These are phyloP conservation scores for Wallacemonas sp. DNA, from an alignment of 208 protist species.

Conservation along the genomic window DNA sequence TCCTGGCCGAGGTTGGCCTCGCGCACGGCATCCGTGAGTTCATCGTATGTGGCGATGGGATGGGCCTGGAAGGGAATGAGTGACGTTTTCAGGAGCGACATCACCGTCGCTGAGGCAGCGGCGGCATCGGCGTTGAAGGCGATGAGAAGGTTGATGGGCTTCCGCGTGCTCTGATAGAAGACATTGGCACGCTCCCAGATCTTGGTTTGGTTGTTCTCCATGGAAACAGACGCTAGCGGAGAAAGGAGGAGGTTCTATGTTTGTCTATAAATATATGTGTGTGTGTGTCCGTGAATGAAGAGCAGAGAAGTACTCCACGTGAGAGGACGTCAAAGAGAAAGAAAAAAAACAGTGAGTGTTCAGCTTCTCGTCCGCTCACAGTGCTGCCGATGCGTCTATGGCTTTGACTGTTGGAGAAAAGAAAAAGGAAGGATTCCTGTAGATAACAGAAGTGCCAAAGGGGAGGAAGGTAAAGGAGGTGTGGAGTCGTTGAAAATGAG, in stretches of 20 bases:
- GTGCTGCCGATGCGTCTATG: too few species aligned
- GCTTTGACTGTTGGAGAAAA: too few species aligned
- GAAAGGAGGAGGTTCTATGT: neutral
- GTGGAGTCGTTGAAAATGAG: too few species aligned
- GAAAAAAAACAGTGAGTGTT: too few species aligned
- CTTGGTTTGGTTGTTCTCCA: conserved; percentile 28
- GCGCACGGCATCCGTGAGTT: conserved; percentile 49
- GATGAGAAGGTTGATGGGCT: conserved; percentile 71
- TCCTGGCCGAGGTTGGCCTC: conserved; percentile 67
- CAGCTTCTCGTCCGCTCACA: too few species aligned
- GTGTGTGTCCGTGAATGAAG: too few species aligned
- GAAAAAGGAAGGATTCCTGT: too few species aligned
- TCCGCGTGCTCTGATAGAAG: conserved; percentile 67
- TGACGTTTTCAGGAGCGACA: conserved; percentile 66
- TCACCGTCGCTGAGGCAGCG: conserved; percentile 67
- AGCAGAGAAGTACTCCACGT: too few species aligned
- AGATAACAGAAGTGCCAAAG: too few species aligned
- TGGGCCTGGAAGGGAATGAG: conserved; percentile 82
- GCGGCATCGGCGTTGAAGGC: conserved; percentile 78
- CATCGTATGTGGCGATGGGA: conserved; percentile 66
- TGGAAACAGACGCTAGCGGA: neutral
- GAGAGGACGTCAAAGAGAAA: conserved; percentile 6
- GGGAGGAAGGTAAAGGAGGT: too few species aligned
- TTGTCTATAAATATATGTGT: too few species aligned
- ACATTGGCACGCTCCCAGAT: conserved; percentile 67